Evolutionary conservation across 805 yeast species (phyloP), one percentile per base, ranked within the genome.

Genomic region (Hanseniaspora occidentalis): DNA sequence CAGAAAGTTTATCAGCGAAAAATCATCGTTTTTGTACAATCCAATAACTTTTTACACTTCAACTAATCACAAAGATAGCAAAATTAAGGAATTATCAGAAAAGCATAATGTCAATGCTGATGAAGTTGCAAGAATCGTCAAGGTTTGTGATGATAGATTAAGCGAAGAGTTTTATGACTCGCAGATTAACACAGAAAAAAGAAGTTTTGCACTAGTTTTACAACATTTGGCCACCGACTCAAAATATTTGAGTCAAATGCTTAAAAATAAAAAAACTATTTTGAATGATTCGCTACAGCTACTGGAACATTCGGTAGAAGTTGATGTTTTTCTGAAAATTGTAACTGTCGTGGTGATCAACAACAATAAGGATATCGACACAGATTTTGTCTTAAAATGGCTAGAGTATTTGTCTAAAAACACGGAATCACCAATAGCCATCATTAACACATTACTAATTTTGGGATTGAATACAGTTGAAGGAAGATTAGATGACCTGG

Each of bases 401-500:
- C 14, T 33, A 4, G 22, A 33, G 3, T 19, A 33, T 19, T 10
- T 33, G 17, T 18, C 9, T 19, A 13, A 9, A 10, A 16, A 19
- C 9, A 10, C 13, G 10, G 36, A 20, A 11, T 4, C 13, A 6
- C 23, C 23, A 18, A 11, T 19, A 7, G 19, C 36, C 16, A 69
- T 79, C 1, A 52, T 75, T 2, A 60, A 70, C 1, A 66, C 79
- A 3, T 48, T 81, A 8, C 51, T 74, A 21, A 56, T 79, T 29
- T 51, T 82, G 19, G 84, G 83, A 39, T 58, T 79, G 43, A 72
- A 76, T 34, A 66, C 69, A 27, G 64, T 70, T 25, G 63, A 60
- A 38, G 71, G 69, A 14, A 53, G 68, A 1, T 53, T 70, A 17
- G 58, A 62, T 22, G 57, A 64, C 27, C 58, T n/a, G n/a, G n/a